phyloP scores from a whole-genome alignment of 768 basidiomycete species.

The Mycena filopes region DNA sequence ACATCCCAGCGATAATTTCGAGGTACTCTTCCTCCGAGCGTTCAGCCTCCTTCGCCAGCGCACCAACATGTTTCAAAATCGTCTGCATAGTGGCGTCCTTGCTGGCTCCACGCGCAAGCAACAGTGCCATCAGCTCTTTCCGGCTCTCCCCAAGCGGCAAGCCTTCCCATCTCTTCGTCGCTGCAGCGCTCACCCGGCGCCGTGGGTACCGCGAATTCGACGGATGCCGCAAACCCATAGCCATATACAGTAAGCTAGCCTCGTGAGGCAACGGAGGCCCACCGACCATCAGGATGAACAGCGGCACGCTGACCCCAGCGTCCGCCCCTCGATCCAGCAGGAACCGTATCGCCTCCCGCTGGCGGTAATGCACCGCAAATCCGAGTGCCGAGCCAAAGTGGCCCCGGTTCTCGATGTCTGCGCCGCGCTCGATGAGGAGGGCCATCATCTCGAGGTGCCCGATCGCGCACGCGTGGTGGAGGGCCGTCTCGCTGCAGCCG shows the following conservation, averaged over 20 bases:
- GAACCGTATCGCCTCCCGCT: not conserved
- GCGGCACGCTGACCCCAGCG: constrained; percentile 1
- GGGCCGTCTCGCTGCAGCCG: not conserved
- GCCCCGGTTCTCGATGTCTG: not conserved
- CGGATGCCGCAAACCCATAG: not conserved
- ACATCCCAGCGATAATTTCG: constrained; percentile 2
- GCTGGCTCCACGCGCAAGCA: constrained; percentile 15
- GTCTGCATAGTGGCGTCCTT: constrained; percentile 12
- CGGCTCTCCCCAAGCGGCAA: constrained; percentile 4
- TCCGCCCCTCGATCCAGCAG: constrained; percentile 19
- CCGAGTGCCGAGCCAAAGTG: constrained; percentile 8
- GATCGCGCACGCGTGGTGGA: not conserved
- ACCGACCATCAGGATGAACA: not conserved
- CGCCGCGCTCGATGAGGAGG: constrained; percentile 2
- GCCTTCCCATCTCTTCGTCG: constrained; percentile 4
- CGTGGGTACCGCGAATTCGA: not conserved
- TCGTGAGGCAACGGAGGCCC: not conserved
- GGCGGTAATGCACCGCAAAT: constrained; percentile 5
- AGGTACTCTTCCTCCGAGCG: constrained; percentile 29
- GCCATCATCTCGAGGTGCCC: constrained; percentile 10
- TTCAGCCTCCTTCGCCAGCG: constrained; percentile 40
- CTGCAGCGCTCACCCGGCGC: not conserved
- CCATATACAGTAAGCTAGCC: constrained; percentile 12
- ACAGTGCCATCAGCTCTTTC: constrained; percentile 10
- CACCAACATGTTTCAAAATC: constrained; percentile 44